Evolutionary conservation across 768 basidiomycete species (phyloP), one percentile per base, ranked within the genome.

Genomic region (Sarcodon aspratus): DNA sequence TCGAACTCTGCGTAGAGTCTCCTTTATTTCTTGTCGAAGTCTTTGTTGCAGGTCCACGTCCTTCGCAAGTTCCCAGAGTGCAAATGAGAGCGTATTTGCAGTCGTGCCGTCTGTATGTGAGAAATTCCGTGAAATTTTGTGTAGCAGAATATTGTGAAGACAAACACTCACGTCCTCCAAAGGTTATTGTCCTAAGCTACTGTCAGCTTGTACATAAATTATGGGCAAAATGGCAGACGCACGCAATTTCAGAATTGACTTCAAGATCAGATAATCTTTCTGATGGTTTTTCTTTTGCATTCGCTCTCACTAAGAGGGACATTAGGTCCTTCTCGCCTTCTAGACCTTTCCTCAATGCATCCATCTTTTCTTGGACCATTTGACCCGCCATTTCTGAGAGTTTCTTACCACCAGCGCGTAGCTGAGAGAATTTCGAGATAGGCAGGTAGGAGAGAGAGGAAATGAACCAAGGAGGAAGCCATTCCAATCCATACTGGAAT

Each of bases 21-120:
- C 52, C 17, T 43, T 48, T 17, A 63, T 59, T 50, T 66, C 64
- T 7, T 54, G 55, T 9, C 61, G 57, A 47, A 66, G 40, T 46
- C 60, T 49, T 13, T 21, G 45, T 36, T 62, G 61, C 15, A 46
- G 57, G 9, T 60, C 59, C 1, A 54, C 57, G 38, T 63, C 53
- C 45, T 56, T 57, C 1, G 61, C 54, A 9, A 62, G 53, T 45
- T 66, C 61, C 53, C 57, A 67, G 9, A 65, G 49, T 17, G 57
- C 45, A 61, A 61, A 67, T 3, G 57, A 57, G 43, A 62, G 49
- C 2, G 62, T 53, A 33, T 52, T 59, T 9, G 62, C 60, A 6
- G 65, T 60, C 6, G 65, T 65, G 36, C 64, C 64, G 48, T 65
- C 37, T 13, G 37, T 6, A 38, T 38, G 13, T 6, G 37, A 18